Conservation (phyloP, 164 flowering plant species). For the Warburgia ugandensis region DNA sequence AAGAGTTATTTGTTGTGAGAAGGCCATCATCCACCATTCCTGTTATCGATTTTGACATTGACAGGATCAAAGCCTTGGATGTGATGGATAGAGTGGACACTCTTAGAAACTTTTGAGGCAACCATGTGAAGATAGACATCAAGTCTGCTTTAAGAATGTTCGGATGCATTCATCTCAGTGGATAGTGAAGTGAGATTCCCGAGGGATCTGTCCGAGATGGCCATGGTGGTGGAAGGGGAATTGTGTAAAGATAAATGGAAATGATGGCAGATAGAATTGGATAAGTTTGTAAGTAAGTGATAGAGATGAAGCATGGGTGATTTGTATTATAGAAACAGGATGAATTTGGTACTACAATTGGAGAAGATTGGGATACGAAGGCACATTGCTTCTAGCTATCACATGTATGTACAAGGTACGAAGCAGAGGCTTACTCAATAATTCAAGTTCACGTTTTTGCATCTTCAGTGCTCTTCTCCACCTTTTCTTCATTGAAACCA, state of each 20-base stretch:
- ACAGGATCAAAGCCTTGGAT: slow-evolving; percentile 78
- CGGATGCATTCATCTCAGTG: neutral
- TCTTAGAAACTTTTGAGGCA: slow-evolving; percentile 20
- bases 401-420: slow-evolving; percentile 4
- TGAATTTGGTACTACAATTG: neutral
- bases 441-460: no score
- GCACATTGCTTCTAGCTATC: neutral
- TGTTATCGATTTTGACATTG: slow-evolving; percentile 68
- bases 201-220: neutral
- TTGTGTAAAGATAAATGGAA: neutral
- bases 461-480: no score
- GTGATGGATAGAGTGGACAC: slow-evolving; percentile 88
- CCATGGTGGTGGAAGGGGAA: neutral
- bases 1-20: slow-evolving; percentile 37
- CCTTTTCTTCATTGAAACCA: no score
- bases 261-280: neutral
- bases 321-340: slow-evolving; percentile 2
- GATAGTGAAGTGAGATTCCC: neutral
- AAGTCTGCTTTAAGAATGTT: neutral
- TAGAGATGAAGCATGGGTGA: neutral
- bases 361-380: neutral
- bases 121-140: neutral
- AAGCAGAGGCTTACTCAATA: neutral
- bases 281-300: slow-evolving; percentile 4
- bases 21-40: slow-evolving; percentile 51